Base-by-base conservation (phyloP, 352 stramenopile species). In the Pythium oligandrum region DNA sequence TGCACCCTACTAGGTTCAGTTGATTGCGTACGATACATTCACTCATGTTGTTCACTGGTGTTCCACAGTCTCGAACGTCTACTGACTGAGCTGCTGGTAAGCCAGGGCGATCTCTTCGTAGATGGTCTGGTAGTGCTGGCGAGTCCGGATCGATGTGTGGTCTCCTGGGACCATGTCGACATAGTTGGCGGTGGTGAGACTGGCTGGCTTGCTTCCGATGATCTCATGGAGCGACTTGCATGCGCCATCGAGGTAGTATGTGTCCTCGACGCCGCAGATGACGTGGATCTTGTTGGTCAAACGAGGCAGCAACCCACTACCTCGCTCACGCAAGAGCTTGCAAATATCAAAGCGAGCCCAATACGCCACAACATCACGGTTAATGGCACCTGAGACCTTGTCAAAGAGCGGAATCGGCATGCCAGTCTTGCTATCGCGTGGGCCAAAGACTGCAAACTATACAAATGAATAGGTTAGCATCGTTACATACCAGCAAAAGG, bases 191-290 rank as follows among this genome's bases (percentile, higher is more conserved):
- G 87, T 68, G 3, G 31, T 43, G 12, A 34, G 53, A 9, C 48
- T 64, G 12, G 51, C 58, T 4, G 48, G 30, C 36, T 62, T 61
- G 5, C 51, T 60, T 17, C 70, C 71, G 34, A 91, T 59, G 9
- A 89, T 31, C 46, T 71, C 61, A 44, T 82, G 78, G 38, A 91
- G 54, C 42, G 73, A 73, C 26, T 75, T 65, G 51, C 81, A 91
- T 11, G 78, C 81, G 40, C 65, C 68, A 54, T 91, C 64, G 26
- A 91, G 68, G 68, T 88, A 89, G 68, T 89, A 89, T 34, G 71
- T 89, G 60, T 91, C 81, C 44, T 91, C 81, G 10, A 63, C 30
- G 6, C 81, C 81, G 47, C 81, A 91, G 44, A 89, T 71, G 4
- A 91, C 81, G 48, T 89, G 78, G 44, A 91, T 57, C 40, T 89